Evolutionary conservation across 495 filamentous ascomycete species (phyloP).

Genomic region (Penicillium paxilli): DNA sequence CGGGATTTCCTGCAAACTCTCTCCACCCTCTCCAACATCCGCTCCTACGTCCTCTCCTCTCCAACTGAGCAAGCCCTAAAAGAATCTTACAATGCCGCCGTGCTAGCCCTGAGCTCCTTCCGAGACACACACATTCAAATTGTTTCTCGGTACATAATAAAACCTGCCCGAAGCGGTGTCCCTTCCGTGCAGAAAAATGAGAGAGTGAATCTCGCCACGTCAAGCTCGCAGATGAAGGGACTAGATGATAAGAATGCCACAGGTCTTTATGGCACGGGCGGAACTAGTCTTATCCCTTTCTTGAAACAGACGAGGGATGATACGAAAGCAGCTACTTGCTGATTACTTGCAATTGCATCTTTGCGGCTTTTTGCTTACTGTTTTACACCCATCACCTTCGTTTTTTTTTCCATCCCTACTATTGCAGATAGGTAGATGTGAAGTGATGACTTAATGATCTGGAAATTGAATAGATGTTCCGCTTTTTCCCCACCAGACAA

Average conservation of each 20-base stretch:
- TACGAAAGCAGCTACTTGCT: slow-evolving; percentile 50
- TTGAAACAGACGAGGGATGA: slow-evolving; percentile 90
- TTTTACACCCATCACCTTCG: not conserved
- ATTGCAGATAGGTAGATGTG: not conserved
- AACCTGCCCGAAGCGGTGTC: slow-evolving; percentile 38
- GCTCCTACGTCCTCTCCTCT: slow-evolving; percentile 68
- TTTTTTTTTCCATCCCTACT: not conserved
- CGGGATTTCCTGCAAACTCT: slow-evolving; percentile 81
- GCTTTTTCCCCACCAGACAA: too few species aligned
- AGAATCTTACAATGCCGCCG: slow-evolving; percentile 82
- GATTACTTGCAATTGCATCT: not conserved
- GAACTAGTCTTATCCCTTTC: slow-evolving; percentile 87
- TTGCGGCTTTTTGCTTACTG: not conserved
- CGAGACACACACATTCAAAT: slow-evolving; percentile 92
- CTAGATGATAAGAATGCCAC: slow-evolving; percentile 14
- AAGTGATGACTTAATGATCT: not conserved
- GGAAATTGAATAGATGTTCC: not conserved
- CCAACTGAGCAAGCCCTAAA: slow-evolving; percentile 59
- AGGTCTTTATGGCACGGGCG: slow-evolving; percentile 78
- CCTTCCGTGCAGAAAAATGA: slow-evolving; percentile 11
- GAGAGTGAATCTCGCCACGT: slow-evolving; percentile 33
- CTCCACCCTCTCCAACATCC: slow-evolving; percentile 73
- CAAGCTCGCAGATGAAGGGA: slow-evolving; percentile 24
- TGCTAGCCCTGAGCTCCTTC: slow-evolving; percentile 77
- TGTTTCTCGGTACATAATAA: slow-evolving; percentile 89